These are phyloP conservation scores for Phytophthora megakarya DNA, from an alignment of 352 stramenopile species.

Conservation along the genomic window DNA sequence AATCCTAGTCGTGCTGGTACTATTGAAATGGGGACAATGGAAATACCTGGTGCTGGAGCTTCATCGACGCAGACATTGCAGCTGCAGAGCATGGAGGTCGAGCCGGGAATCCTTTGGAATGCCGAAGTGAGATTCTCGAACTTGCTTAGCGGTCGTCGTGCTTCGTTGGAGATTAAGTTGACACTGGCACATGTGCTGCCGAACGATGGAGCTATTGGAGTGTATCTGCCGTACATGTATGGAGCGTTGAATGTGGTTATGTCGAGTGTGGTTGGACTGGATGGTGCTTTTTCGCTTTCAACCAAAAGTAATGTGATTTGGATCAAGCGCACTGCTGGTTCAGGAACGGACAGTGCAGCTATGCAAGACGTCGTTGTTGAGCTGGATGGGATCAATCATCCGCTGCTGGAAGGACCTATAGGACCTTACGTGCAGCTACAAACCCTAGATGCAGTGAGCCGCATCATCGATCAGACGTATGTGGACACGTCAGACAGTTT, in stretches of 20 bases:
- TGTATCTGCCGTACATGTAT: conserved; percentile 65
- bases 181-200: conserved; percentile 44
- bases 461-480: conserved; percentile 60
- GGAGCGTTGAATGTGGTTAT: conserved; percentile 30
- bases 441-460: conserved; percentile 43
- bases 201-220: conserved; percentile 40
- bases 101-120: conserved; percentile 40
- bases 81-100: conserved; percentile 37
- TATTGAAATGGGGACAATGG: conserved; percentile 35
- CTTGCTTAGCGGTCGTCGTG: conserved; percentile 46
- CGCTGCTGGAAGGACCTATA: conserved; percentile 59
- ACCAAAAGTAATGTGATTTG: conserved; percentile 30
- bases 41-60: conserved; percentile 23
- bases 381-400: conserved; percentile 45
- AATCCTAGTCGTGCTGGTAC: conserved; percentile 33
- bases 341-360: conserved; percentile 22
- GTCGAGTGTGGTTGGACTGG: conserved; percentile 30
- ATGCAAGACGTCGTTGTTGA: conserved; percentile 39
- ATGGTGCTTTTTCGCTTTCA: conserved; percentile 31
- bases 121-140: conserved; percentile 26
- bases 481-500: conserved; percentile 41
- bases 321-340: conserved; percentile 26
- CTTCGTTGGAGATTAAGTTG: conserved; percentile 36
- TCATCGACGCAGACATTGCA: conserved; percentile 8
- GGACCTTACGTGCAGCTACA: conserved; percentile 52